Base-by-base conservation (phyloP, 2,329 filamentous ascomycete species). In the Lachnellula subtilissima region DNA sequence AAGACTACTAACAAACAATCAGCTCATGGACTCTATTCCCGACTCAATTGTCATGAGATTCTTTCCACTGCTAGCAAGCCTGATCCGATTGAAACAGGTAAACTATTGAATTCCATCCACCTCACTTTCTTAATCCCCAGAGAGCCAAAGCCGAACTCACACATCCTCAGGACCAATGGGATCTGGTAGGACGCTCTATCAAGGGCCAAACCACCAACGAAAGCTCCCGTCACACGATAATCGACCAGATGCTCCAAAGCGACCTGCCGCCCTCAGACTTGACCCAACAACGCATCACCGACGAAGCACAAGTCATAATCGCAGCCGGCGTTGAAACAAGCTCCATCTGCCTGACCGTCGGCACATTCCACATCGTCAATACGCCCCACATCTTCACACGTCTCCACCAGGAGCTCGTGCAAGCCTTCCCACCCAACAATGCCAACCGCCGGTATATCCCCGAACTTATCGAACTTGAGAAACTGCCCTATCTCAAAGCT, bases 311-410 rank as follows among this genome's bases (percentile, higher is more conserved):
- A 2, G 42, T 72, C 2, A 65, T 71, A 7, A 63, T 60, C 1
- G 54, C 46, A 1, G 73, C 72, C 5, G 73, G 70, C 4, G 69
- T 68, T 36, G 70, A 73, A 37, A 75, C 72, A 0, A 69, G 65
- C 1, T 66, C 64, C 14, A 67, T 64, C 55, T 61, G 66, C 0
- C 61, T 76, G n/a, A 53, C 65, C 5, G 52, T 71, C 9, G 57
- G 69, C 6, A 61, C 67, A 5, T 75, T 68, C 61, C 55, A 72
- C 64, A 57, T 76, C 1, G 68, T 71, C 25, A 57, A 58, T 23
- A 64, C 72, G 28, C 66, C 70, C 0, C 5, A 57, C 0, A 64
- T 71, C 5, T 58, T 69, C 1, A n/a, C 52, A 1, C 59, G 54
- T 5, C 60, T 77, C 7, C 64, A 62, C 5, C 51, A 58, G 0